Evolutionary conservation across 1,284 basidiomycete species (phyloP), one percentile per base, ranked within the genome.

Genomic region (Melanopsichium pennsylvanicum): DNA sequence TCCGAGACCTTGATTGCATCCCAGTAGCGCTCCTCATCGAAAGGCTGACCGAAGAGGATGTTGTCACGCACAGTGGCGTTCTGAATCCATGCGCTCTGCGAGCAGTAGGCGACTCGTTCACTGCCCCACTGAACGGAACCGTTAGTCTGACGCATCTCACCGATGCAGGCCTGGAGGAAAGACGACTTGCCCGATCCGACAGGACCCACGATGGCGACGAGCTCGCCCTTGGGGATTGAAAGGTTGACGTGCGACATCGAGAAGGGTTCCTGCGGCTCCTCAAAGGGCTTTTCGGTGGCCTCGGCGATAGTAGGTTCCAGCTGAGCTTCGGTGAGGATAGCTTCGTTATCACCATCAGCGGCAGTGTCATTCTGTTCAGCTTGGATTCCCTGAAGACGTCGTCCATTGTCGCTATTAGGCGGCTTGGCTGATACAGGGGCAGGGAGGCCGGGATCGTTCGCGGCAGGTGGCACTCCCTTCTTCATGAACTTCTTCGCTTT

Each of bases 31-130:
- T 88, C 88, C 46, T 88, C 87, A 36, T 82, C 78, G 39, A 73
- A 81, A 1, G 70, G 56, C 21, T 74, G 75, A 2, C 74, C 87
- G 81, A 88, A 83, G 21, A 79, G 43, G 22, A 81, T 75, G 52
- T 81, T 80, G 70, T 86, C 68, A 46, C 89, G 88, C 64, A 92
- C 70, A 3, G 88, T 87, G 0, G 88, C 87, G 74, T 90, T 91
- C 79, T 93, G 91, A 48, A 95, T 93, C 92, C 92, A 95, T 2
- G 92, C 89, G 21, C 85, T 87, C 80, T 93, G 91, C 4, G 91
- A 87, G 78, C 90, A 92, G 82, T 93, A 94, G 0, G 87, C 88
- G 1, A 93, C 69, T 23, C 68, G 58, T 38, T 70, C 47, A 22
- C 67, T 63, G n/a, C 75, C 73, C 78, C 76, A 81, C 11, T 58